Percentiles rank a stretch among this genome's conserved stretches.
phyloP scores from a whole-genome alignment of 768 basidiomycete genomes.

The Trametes gibbosa region DNA sequence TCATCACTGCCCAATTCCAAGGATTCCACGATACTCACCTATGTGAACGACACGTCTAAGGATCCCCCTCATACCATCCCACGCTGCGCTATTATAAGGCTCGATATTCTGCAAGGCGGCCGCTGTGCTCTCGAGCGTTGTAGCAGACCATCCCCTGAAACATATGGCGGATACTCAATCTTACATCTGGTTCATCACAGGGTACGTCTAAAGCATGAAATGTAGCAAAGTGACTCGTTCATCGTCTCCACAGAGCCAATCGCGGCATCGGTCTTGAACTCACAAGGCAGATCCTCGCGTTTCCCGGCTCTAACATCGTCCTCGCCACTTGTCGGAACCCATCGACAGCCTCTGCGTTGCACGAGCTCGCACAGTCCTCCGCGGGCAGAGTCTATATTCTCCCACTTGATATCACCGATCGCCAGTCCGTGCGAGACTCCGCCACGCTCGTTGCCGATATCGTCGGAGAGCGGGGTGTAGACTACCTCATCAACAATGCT shows the following conservation, averaged over 20 bases:
- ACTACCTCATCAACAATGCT: slow-evolving; percentile 41
- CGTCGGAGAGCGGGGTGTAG: slow-evolving; percentile 31
- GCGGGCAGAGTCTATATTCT: slow-evolving; percentile 34
- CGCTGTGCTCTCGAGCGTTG: too few relatives aligned
- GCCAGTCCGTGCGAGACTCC: slow-evolving; percentile 26
- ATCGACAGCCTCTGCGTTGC: slow-evolving; percentile 19
- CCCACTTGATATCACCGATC: slow-evolving; percentile 30
- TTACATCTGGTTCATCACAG: neutral
- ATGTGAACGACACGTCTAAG: neutral
- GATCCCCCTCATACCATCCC: neutral
- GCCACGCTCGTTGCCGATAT: slow-evolving; percentile 23
- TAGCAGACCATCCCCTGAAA: too few relatives aligned
- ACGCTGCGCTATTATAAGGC: neutral
- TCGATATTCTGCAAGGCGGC: neutral
- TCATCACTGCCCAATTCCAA: too few relatives aligned
- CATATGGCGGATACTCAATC: too few relatives aligned
- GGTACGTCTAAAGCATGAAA: neutral
- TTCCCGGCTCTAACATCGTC: slow-evolving; percentile 24
- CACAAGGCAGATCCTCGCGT: slow-evolving; percentile 23
- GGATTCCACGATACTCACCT: too few relatives aligned
- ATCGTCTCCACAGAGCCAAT: neutral
- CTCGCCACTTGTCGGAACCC: slow-evolving; percentile 32
- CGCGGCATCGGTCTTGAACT: slow-evolving; percentile 33
- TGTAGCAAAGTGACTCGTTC: neutral
- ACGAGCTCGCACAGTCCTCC: slow-evolving; percentile 21